Evolutionary conservation across 2,329 filamentous ascomycete genomes (phyloP).

Genomic region (Pleoardoris graminearum): DNA sequence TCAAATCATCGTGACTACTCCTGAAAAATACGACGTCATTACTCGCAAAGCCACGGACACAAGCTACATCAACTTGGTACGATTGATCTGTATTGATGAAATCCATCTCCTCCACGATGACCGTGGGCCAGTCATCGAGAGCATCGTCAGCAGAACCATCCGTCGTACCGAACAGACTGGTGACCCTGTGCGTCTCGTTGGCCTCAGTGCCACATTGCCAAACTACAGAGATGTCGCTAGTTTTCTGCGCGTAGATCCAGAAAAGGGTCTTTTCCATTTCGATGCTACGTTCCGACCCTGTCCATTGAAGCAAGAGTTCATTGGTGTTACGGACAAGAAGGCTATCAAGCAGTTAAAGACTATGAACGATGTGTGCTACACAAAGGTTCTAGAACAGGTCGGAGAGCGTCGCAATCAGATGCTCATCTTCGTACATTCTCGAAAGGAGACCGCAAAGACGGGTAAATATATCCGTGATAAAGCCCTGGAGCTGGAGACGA

Average conservation of each 20-base stretch:
- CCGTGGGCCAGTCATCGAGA: constrained; percentile 93
- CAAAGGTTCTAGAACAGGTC: constrained; percentile 94
- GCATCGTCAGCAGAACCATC: constrained; percentile 93
- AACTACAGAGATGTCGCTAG: constrained; percentile 96
- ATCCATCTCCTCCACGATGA: constrained; percentile 98
- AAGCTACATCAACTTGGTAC: constrained; percentile 96
- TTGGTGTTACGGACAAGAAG: constrained; percentile 96
- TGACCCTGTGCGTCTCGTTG: constrained; percentile 87
- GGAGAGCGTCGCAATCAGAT: constrained; percentile 93
- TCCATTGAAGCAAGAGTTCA: constrained; percentile 93
- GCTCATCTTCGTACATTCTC: constrained; percentile 97
- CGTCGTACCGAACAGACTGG: constrained; percentile 92
- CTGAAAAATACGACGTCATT: constrained; percentile 99
- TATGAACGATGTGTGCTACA: constrained; percentile 99
- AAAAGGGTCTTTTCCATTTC: constrained; percentile 92
- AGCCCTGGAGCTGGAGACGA: constrained; percentile 94
- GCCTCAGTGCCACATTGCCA: constrained; percentile 90
- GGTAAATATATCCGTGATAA: constrained; percentile 96
- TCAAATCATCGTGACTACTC: constrained; percentile 96
- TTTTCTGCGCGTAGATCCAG: constrained; percentile 85
- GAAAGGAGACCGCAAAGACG: constrained; percentile 98
- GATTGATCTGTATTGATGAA: constrained; percentile 94
- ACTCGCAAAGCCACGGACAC: constrained; percentile 96
- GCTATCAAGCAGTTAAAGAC: constrained; percentile 98
- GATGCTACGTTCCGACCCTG: constrained; percentile 93